phyloP scores from a whole-genome alignment of 345 rosid species.

The Hibiscus tridactylites region DNA sequence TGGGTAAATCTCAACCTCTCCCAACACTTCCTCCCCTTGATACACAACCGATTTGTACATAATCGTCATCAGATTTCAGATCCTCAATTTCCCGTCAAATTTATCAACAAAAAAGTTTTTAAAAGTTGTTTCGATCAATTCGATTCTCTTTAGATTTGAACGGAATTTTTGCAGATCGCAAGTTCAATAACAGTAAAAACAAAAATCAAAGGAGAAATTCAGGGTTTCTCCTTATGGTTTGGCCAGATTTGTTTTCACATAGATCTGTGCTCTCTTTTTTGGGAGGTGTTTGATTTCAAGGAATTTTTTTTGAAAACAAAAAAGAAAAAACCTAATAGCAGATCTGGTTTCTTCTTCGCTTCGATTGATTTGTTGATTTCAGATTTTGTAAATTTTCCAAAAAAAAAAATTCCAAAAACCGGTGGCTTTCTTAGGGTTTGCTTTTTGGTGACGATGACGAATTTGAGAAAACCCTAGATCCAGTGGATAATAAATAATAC shows the following conservation, averaged over 20 bases:
- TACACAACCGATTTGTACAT: slow-evolving; percentile 69
- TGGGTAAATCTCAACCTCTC: slow-evolving; percentile 71
- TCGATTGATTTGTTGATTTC: neutral
- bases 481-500: slow-evolving; percentile 12
- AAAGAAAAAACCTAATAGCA: neutral
- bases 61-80: slow-evolving; percentile 17
- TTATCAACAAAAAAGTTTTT: slow-evolving; percentile 14
- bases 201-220: neutral
- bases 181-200: slow-evolving; percentile 8
- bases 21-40: slow-evolving; percentile 51
- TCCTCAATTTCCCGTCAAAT: slow-evolving; percentile 11
- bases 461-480: slow-evolving; percentile 51
- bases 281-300: neutral
- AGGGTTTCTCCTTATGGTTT: neutral
- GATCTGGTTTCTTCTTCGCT: slow-evolving; percentile 2
- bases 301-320: neutral
- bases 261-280: neutral
- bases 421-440: neutral
- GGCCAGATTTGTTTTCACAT: slow-evolving; percentile 11
- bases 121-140: slow-evolving; percentile 2
- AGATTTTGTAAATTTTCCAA: neutral
- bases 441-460: slow-evolving; percentile 12
- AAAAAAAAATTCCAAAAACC: neutral
- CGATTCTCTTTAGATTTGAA: slow-evolving; percentile 26
- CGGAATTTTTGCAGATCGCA: slow-evolving; percentile 17